Evolutionary conservation across 2,329 filamentous ascomycete species (phyloP).

Genomic region (Aaosphaeria arxii): DNA sequence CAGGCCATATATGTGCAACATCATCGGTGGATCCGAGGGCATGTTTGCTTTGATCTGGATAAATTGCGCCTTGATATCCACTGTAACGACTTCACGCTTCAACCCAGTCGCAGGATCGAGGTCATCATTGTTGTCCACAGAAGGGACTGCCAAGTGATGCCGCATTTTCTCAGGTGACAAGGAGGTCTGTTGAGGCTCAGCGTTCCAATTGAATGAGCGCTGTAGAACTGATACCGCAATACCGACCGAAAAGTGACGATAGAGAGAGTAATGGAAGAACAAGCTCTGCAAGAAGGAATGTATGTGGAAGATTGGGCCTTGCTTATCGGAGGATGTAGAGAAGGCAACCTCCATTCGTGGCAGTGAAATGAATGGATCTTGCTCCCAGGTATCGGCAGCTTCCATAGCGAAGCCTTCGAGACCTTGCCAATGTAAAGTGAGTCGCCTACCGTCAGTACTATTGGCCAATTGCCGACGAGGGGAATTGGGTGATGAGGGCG

Average conservation of each 20-base stretch:
- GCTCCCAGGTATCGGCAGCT: conserved; percentile 76
- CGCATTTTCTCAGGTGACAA: conserved; percentile 13
- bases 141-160: conserved; percentile 28
- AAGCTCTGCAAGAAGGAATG: conserved; percentile 78
- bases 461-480: conserved; percentile 49
- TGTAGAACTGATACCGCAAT: conserved; percentile 73
- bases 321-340: conserved; percentile 78
- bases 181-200: conserved; percentile 7
- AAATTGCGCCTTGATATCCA: conserved; percentile 78
- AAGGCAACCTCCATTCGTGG: conserved; percentile 85
- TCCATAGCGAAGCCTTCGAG: conserved; percentile 91
- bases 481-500: conserved; percentile 49
- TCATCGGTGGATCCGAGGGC: conserved; percentile 84
- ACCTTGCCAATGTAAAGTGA: conserved; percentile 77
- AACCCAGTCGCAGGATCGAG: conserved; percentile 21
- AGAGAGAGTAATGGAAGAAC: conserved; percentile 85
- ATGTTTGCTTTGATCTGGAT: conserved; percentile 86
- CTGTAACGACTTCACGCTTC: conserved; percentile 65
- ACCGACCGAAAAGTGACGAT: conserved; percentile 85
- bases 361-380: conserved; percentile 80
- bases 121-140: conserved; percentile 23
- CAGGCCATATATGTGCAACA: conserved; percentile 82
- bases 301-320: conserved; percentile 84
- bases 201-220: conserved; percentile 37
- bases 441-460: conserved; percentile 70